These are phyloP conservation scores for Eurotiales sp. DNA, from an alignment of 2,329 filamentous ascomycete species.

Conservation along the genomic window DNA sequence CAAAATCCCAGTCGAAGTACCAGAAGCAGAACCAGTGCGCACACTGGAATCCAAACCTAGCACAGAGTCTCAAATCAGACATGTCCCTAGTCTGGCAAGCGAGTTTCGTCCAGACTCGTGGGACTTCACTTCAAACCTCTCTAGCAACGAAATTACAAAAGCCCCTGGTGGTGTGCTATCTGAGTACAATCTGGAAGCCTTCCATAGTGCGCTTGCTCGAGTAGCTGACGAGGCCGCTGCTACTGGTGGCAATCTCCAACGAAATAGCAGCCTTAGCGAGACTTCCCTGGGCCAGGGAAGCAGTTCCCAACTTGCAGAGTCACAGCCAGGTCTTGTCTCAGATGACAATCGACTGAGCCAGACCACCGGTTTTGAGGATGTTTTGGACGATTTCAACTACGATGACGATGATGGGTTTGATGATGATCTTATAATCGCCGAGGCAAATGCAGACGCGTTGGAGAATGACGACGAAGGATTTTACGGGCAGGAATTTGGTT, in stretches of 20 bases:
- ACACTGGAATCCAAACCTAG: constrained; percentile 4
- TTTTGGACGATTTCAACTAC: constrained; percentile 49
- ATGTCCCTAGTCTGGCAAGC: constrained; percentile 34
- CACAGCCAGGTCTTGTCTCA: constrained; percentile 45
- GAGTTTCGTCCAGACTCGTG: constrained; percentile 23
- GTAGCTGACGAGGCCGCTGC: constrained; percentile 74
- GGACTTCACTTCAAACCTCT: constrained; percentile 22
- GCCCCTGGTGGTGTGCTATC: constrained; percentile 41
- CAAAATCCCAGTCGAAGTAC: constrained; percentile 10
- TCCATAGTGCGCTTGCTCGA: constrained; percentile 79
- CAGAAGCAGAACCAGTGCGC: neutral
- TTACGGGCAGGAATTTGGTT: constrained; percentile 95
- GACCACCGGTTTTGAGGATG: constrained; percentile 35
- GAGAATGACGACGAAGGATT: constrained; percentile 90
- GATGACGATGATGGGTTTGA: constrained; percentile 66
- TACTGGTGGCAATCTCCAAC: constrained; percentile 70
- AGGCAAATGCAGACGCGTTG: constrained; percentile 88
- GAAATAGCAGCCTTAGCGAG: constrained; percentile 52
- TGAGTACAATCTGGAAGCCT: constrained; percentile 61
- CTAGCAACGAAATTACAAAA: constrained; percentile 31
- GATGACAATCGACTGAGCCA: constrained; percentile 50
- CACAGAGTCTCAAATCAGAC: constrained; percentile 24
- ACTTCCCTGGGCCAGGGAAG: constrained; percentile 34
- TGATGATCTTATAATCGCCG: constrained; percentile 89
- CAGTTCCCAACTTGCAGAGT: constrained; percentile 33